Conservation (phyloP, 371 early-diverging fungal species). For the Mucor saturninus region DNA sequence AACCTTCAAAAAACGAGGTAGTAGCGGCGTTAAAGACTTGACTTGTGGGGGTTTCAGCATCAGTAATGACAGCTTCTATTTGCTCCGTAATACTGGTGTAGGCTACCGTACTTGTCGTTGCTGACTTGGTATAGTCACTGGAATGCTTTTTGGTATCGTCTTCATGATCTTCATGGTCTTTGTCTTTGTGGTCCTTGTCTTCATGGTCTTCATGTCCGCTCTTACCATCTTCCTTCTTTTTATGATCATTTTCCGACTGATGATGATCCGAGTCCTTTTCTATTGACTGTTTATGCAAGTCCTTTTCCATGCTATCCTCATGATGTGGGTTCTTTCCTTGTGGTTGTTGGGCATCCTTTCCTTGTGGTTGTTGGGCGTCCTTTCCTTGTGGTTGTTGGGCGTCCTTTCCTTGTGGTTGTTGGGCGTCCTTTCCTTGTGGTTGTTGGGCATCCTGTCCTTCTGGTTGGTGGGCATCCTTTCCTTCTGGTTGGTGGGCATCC, state of each 20-base stretch:
- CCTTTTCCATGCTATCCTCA: not conserved
- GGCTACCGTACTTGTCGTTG: not conserved
- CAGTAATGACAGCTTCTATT: not conserved
- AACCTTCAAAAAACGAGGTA: conserved; percentile 10
- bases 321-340: not conserved
- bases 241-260: not conserved
- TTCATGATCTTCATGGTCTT: not conserved
- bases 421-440: not conserved
- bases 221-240: not conserved
- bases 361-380: not conserved
- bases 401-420: not conserved
- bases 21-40: not conserved
- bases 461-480: not conserved
- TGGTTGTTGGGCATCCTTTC: not conserved
- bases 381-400: not conserved
- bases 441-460: not conserved
- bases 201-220: not conserved
- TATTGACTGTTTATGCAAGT: not conserved
- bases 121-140: not conserved
- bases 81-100: not conserved
- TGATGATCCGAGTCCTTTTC: not conserved
- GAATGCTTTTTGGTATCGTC: not conserved
- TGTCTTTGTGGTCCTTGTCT: not conserved
- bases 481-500: not conserved
- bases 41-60: not conserved